Base-by-base conservation (phyloP, 2,329 filamentous ascomycete species). In the Paecilomyces fulvus region DNA sequence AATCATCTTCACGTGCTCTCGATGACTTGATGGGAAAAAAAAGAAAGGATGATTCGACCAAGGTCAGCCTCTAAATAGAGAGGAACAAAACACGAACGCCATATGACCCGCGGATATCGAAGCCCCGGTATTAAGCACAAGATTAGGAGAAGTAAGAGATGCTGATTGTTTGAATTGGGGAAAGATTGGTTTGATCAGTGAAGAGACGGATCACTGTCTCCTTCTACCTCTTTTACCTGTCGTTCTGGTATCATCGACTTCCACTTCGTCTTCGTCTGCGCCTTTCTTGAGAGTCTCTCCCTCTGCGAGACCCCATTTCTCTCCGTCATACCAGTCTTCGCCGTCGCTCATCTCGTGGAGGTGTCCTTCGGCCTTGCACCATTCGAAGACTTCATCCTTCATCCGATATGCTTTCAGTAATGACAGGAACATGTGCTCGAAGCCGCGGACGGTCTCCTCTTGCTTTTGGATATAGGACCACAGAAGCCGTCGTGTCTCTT, bases 301-400 rank as follows among this genome's bases (percentile, higher is more conserved):
- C 33, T 74, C 72, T 2, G 63, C 65, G n/a, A 86, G 67, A 0
- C 77, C 78, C 83, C 82, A 86, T 63, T 83, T 80, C 55, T 83
- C 80, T 20, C 76, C 73, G 63, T 87, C 84, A 61, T 84, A 84
- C 84, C 84, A 87, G 63, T 87, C 84, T 70, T 87, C 84, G 1
- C 84, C 83, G 63, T 87, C 84, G 54, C 81, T 85, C 82, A 86
- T 80, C 65, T 86, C 83, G 3, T 83, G 82, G 14, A 85, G 71
- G 67, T 87, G 84, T 5, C 75, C 83, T 64, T 86, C 83, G 0
- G 83, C 82, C 64, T 83, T 84, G 64, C 79, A 80, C 77, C 80
- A 83, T 59, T 81, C 78, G 63, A 79, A 79, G 1, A 86, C 82
- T 33, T 81, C 76, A 48, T 80, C 77, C 56, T 83, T 75, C 78